Conservation (phyloP, 2,329 filamentous ascomycete species). For the Aspergillus sp. region DNA sequence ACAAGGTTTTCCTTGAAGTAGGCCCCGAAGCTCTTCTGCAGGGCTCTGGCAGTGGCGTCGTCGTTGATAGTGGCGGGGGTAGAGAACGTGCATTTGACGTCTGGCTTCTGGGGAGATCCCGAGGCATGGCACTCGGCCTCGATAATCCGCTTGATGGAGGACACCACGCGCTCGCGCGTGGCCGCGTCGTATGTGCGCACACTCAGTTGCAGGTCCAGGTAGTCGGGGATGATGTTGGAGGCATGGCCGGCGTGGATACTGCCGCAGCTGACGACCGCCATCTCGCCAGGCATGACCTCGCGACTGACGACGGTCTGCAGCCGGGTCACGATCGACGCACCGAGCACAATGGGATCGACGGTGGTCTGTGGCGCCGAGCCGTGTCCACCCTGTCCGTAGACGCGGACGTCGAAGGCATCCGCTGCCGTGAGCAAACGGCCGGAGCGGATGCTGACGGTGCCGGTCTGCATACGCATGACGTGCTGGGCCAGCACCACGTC, state of each 20-base stretch:
- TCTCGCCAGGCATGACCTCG: conserved; percentile 39
- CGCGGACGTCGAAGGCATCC: conserved; percentile 36
- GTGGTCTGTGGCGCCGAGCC: conserved; percentile 41
- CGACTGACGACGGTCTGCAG: conserved; percentile 41
- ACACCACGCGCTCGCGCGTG: conserved; percentile 34
- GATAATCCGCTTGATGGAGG: conserved; percentile 44
- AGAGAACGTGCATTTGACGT: conserved; percentile 38
- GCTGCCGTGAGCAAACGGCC: conserved; percentile 36
- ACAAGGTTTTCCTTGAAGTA: conserved; percentile 45
- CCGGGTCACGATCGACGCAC: conserved; percentile 39
- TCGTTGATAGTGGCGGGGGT: conserved; percentile 56
- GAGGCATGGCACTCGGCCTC: conserved; percentile 53
- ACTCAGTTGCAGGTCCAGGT: conserved; percentile 41
- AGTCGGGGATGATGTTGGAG: conserved; percentile 47
- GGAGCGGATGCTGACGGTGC: conserved; percentile 29
- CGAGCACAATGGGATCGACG: conserved; percentile 50
- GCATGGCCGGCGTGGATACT: conserved; percentile 43
- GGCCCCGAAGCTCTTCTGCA: conserved; percentile 44
- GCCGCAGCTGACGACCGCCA: conserved; percentile 46
- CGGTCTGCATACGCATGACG: conserved; percentile 44
- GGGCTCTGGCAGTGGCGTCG: conserved; percentile 35
- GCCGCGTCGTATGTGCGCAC: conserved; percentile 35
- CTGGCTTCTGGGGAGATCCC: conserved; percentile 43
- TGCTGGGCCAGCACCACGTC: conserved; percentile 57
- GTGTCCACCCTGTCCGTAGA: conserved; percentile 46